Conservation (phyloP, 179 eudicot species). For the Camellia oleifera region DNA sequence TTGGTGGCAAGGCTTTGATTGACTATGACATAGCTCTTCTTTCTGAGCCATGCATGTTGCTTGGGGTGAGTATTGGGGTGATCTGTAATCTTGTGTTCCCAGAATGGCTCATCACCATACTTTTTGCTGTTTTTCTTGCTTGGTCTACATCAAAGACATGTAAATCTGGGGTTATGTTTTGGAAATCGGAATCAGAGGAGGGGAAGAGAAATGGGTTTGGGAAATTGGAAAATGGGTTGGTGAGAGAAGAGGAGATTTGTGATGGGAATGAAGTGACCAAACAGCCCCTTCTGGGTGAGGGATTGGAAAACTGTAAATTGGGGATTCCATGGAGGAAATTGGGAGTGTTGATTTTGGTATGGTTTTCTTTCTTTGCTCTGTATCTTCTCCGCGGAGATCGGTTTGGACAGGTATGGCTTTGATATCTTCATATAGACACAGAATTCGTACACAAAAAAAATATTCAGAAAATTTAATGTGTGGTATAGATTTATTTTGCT, state of each 20-base stretch:
- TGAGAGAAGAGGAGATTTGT: slow-evolving; percentile 10
- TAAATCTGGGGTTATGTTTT: slow-evolving; percentile 36
- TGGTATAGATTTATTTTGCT: too few relatives aligned
- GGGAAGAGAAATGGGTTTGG: slow-evolving; percentile 16
- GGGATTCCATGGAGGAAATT: slow-evolving; percentile 44
- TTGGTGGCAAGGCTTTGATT: slow-evolving; percentile 29
- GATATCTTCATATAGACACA: neutral
- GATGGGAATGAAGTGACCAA: slow-evolving; percentile 10
- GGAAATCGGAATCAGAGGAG: slow-evolving; percentile 48
- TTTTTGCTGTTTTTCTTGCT: slow-evolving; percentile 48
- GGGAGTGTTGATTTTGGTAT: slow-evolving; percentile 36
- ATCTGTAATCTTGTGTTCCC: slow-evolving; percentile 46
- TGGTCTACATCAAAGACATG: slow-evolving; percentile 53
- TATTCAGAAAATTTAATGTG: too few relatives aligned
- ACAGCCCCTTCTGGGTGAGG: slow-evolving; percentile 28
- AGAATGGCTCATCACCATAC: slow-evolving; percentile 51
- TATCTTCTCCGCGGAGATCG: slow-evolving; percentile 50
- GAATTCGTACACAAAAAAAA: too few relatives aligned
- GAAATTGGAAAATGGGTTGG: slow-evolving; percentile 19
- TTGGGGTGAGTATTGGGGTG: slow-evolving; percentile 63
- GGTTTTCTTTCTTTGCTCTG: slow-evolving; percentile 46
- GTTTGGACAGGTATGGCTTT: slow-evolving; percentile 41
- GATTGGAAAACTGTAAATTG: slow-evolving; percentile 12
- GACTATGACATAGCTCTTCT: slow-evolving; percentile 53
- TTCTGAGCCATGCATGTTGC: slow-evolving; percentile 52